These are phyloP conservation scores for Camptophora hylomeconis DNA, from an alignment of 2,329 filamentous ascomycete genomes.

Conservation along the genomic window DNA sequence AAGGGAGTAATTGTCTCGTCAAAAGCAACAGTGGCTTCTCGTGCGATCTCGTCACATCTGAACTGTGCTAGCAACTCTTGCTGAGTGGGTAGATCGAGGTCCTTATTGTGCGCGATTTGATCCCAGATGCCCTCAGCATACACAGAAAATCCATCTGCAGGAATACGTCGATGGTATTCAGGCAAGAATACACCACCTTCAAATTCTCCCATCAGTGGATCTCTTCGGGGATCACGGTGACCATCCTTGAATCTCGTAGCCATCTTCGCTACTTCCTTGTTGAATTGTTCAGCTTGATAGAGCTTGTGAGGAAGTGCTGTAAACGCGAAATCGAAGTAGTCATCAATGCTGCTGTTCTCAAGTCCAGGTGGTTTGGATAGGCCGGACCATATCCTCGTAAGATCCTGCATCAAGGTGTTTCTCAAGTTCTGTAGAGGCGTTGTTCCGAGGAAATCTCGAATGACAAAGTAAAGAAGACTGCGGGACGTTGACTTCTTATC, in stretches of 20 bases:
- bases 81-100: slow-evolving; percentile 89
- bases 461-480: slow-evolving; percentile 95
- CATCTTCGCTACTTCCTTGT: slow-evolving; percentile 64
- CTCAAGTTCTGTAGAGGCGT: slow-evolving; percentile 84
- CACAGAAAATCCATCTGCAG: slow-evolving; percentile 88
- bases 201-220: slow-evolving; percentile 49
- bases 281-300: slow-evolving; percentile 83
- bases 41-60: slow-evolving; percentile 88
- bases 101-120: slow-evolving; percentile 97
- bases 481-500: slow-evolving; percentile 80
- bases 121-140: slow-evolving; percentile 96
- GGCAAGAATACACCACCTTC: slow-evolving; percentile 76
- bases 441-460: slow-evolving; percentile 87
- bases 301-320: slow-evolving; percentile 94
- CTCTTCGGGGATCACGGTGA: slow-evolving; percentile 54
- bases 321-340: slow-evolving; percentile 98
- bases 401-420: slow-evolving; percentile 78
- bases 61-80: slow-evolving; percentile 96
- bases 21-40: slow-evolving; percentile 74
- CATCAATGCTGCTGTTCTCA: slow-evolving; percentile 78
- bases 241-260: slow-evolving; percentile 72
- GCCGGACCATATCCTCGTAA: slow-evolving; percentile 82
- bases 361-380: slow-evolving; percentile 84
- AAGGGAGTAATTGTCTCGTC: slow-evolving; percentile 70
- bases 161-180: slow-evolving; percentile 90